phyloP scores from a whole-genome alignment of 2,329 filamentous ascomycete species.

The Neonectria neomacrospora region DNA sequence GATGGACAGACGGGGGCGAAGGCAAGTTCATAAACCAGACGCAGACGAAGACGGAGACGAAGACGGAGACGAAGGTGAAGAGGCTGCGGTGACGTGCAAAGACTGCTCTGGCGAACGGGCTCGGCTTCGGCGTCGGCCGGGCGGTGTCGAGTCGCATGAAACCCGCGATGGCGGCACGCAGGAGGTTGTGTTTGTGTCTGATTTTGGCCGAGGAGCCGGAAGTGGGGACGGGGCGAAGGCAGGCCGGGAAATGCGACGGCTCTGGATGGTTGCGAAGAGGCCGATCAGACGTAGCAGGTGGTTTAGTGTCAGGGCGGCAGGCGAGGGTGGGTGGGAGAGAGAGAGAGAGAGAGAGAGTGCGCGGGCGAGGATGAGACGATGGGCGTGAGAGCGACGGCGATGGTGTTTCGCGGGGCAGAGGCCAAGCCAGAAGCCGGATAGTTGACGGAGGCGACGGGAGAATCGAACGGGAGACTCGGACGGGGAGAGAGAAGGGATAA shows the following conservation, averaged over 20 bases:
- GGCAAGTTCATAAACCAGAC: slow-evolving; percentile 39
- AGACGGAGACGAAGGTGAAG: slow-evolving; percentile 4
- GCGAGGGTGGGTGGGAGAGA: slow-evolving; percentile 16
- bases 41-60: background rate
- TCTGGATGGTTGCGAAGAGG: slow-evolving; percentile 26
- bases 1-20: slow-evolving; percentile 26
- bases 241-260: slow-evolving; percentile 31
- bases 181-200: slow-evolving; percentile 3
- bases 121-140: slow-evolving; percentile 22
- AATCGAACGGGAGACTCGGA: background rate
- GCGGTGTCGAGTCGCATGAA: slow-evolving; percentile 19
- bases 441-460: background rate
- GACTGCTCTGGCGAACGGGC: background rate
- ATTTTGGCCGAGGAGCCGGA: slow-evolving; percentile 22
- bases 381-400: slow-evolving; percentile 22
- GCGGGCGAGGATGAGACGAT: slow-evolving; percentile 40
- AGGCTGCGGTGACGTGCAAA: slow-evolving; percentile 19
- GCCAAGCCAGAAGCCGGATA: slow-evolving; percentile 1
- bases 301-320: slow-evolving; percentile 20
- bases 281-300: slow-evolving; percentile 44
- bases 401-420: slow-evolving; percentile 40
- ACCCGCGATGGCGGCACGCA: slow-evolving; percentile 7
- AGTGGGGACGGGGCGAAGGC: slow-evolving; percentile 30
- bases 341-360: no score
- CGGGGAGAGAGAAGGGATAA: background rate